Conservation (phyloP, 345 rosid genomes). For the Nasturtium officinale region DNA sequence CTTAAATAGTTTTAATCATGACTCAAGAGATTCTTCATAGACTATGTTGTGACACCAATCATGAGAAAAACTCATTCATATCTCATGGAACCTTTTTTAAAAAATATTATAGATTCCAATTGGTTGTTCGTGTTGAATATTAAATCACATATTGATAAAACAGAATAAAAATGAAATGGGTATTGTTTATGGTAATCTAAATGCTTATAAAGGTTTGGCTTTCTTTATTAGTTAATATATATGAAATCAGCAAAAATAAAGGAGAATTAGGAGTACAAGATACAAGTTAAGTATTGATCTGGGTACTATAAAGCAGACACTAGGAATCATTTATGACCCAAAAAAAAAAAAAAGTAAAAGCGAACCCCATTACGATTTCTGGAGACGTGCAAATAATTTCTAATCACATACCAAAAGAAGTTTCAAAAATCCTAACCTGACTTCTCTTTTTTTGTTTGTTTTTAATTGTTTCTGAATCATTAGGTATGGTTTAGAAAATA, state of each 20-base stretch:
- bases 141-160: not conserved
- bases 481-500: conserved; percentile 9
- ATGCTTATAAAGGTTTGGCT: conserved; percentile 19
- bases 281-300: conserved; percentile 9
- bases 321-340: conserved; percentile 24
- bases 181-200: conserved; percentile 6
- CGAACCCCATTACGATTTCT: conserved; percentile 11
- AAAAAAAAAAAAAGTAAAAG: conserved; percentile 21
- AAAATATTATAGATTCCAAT: not conserved
- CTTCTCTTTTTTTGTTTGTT: not conserved
- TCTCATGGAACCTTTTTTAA: not conserved
- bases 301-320: conserved; percentile 24
- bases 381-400: conserved; percentile 36
- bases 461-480: conserved; percentile 10
- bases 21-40: conserved; percentile 26
- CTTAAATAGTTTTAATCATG: conserved; percentile 13
- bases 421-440: conserved; percentile 27
- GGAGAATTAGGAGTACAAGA: conserved; percentile 7
- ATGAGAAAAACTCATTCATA: conserved; percentile 25
- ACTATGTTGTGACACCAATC: conserved; percentile 36
- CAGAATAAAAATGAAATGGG: conserved; percentile 1
- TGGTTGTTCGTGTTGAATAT: not conserved
- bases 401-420: conserved; percentile 34
- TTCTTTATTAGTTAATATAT: conserved; percentile 11
- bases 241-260: conserved; percentile 14